phyloP scores from a whole-genome alignment of 139 green algal species.

The Nannochloris sp. region DNA sequence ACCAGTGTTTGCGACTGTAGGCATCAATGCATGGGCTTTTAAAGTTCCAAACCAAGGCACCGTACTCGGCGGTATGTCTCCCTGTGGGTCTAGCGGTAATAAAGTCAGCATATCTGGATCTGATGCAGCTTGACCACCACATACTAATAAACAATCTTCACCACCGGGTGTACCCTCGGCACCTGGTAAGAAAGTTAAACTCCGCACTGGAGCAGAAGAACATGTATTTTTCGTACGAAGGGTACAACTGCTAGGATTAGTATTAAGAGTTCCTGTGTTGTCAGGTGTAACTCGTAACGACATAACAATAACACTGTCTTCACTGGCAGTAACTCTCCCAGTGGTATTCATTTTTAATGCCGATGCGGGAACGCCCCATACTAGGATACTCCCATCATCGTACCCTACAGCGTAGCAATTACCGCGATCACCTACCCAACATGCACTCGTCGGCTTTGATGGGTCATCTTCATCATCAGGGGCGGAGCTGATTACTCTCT shows the following conservation, averaged over 20 bases:
- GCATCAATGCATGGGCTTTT: slow-evolving; percentile 31
- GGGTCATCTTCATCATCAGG: slow-evolving; percentile 1
- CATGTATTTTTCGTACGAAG: not conserved
- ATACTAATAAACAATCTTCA: slow-evolving; percentile 49
- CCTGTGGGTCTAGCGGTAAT: slow-evolving; percentile 36
- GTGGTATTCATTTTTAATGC: slow-evolving; percentile 4
- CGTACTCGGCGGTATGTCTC: not conserved
- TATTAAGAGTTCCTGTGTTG: not conserved
- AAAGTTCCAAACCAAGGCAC: slow-evolving; percentile 68
- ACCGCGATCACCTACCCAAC: slow-evolving; percentile 47
- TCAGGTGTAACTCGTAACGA: slow-evolving; percentile 16
- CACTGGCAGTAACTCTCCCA: not conserved
- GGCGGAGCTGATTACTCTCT: slow-evolving; percentile 11
- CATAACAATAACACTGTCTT: slow-evolving; percentile 13
- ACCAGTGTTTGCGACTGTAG: not conserved
- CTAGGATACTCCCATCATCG: slow-evolving; percentile 39
- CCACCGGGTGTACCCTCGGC: not conserved
- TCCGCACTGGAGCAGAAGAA: slow-evolving; percentile 19
- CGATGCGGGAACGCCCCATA: slow-evolving; percentile 39
- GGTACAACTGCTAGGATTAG: not conserved
- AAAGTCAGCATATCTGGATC: slow-evolving; percentile 56
- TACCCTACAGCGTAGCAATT: slow-evolving; percentile 59
- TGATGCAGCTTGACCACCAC: slow-evolving; percentile 48
- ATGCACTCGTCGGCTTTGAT: slow-evolving; percentile 33
- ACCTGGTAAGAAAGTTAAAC: slow-evolving; percentile 36